Evolutionary conservation across 148 eudicot species (phyloP).

Genomic region (Cornus controversa): DNA sequence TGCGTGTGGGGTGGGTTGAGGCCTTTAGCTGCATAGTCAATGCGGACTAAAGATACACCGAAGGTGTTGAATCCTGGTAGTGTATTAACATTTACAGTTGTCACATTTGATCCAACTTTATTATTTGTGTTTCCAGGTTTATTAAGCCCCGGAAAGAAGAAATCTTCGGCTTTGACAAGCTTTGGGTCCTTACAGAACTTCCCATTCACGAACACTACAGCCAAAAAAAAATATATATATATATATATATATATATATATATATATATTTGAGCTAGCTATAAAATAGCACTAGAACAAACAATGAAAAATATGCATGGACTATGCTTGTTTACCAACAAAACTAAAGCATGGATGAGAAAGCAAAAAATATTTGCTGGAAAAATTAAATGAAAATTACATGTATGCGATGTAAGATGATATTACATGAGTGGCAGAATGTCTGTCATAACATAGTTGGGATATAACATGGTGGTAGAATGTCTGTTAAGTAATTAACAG

Average conservation of each 20-base stretch:
- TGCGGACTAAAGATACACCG: neutral
- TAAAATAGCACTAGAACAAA: neutral
- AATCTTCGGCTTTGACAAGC: neutral
- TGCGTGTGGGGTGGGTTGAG: neutral
- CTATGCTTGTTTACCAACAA: neutral
- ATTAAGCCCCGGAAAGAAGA: neutral
- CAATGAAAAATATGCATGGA: neutral
- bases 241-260: too few relatives aligned
- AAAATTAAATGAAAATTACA: too few relatives aligned
- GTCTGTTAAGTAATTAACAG: too few relatives aligned
- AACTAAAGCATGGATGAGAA: too few relatives aligned
- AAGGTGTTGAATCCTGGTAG: neutral
- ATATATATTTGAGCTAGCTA: too few relatives aligned
- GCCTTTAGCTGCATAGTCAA: neutral
- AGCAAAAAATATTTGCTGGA: too few relatives aligned
- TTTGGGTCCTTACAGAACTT: neutral
- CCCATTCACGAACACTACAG: neutral
- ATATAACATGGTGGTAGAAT: too few relatives aligned
- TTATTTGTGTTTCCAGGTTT: neutral
- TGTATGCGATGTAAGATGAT: too few relatives aligned
- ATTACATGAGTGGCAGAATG: too few relatives aligned
- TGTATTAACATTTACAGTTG: neutral
- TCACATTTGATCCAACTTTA: neutral
- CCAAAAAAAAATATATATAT: too few relatives aligned
- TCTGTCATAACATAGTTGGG: too few relatives aligned